Evolutionary conservation across 257 asterid genomes (phyloP).

Genomic region (Solanum chilense): DNA sequence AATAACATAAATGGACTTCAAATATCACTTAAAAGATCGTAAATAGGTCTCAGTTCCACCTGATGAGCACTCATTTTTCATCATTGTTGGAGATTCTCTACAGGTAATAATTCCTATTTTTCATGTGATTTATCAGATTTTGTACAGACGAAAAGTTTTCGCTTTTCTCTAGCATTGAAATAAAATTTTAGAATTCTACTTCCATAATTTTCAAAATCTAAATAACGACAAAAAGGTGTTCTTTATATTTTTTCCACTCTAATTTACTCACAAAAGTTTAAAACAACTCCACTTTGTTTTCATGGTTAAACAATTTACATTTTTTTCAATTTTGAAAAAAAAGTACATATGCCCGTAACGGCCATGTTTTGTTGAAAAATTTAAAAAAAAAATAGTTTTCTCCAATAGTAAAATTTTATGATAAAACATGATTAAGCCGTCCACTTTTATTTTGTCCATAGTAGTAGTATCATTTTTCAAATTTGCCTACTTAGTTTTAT

Average conservation of each 20-base stretch:
- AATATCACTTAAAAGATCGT: conserved; percentile 4
- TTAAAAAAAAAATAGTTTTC: too few species aligned
- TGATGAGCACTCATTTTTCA: conserved; percentile 2
- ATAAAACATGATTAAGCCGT: too few species aligned
- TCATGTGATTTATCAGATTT: not conserved
- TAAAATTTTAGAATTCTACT: too few species aligned
- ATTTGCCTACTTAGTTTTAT: not conserved
- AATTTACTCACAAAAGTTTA: not conserved
- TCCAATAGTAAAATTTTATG: not conserved
- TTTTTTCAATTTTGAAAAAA: too few species aligned
- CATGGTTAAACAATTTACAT: too few species aligned
- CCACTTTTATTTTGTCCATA: not conserved
- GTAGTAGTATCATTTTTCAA: not conserved
- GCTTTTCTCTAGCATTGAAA: not conserved
- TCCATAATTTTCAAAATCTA: too few species aligned
- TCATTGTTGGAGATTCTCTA: conserved; percentile 7
- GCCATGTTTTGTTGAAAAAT: not conserved
- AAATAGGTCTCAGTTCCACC: conserved; percentile 10
- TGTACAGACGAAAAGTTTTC: not conserved
- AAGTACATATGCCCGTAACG: not conserved
- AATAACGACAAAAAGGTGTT: not conserved
- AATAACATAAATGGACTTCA: conserved; percentile 12
- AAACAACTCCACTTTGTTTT: not conserved
- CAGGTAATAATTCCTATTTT: not conserved
- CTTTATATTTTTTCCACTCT: not conserved